Percentiles rank a stretch among this genome's conserved stretches.
These are phyloP conservation scores for Fagopyrum homotropicum DNA, from an alignment of 148 eudicot genomes.

Conservation along the genomic window DNA sequence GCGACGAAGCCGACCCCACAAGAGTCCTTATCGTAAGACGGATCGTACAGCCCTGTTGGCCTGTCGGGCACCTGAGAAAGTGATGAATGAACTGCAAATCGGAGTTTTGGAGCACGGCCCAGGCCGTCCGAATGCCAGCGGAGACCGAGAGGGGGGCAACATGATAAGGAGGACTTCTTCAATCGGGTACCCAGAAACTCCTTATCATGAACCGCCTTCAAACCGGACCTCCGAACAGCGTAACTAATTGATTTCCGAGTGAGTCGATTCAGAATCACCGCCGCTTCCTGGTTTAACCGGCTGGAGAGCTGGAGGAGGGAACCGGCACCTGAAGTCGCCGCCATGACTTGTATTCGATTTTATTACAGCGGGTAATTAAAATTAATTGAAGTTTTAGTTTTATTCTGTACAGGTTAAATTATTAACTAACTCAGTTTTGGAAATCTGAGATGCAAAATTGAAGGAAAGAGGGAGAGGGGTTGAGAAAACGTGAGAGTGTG, in stretches of 20 bases:
- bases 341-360: not conserved
- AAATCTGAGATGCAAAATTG: too few relatives aligned
- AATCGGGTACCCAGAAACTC: slow-evolving; percentile 27
- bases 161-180: not conserved
- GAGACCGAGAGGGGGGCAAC: not conserved
- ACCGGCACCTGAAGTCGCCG: not conserved
- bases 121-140: slow-evolving; percentile 49
- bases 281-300: not conserved
- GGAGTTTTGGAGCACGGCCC: slow-evolving; percentile 43
- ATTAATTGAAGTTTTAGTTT: too few relatives aligned
- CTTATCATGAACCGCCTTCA: not conserved
- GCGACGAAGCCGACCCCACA: slow-evolving; percentile 98
- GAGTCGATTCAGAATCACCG: not conserved
- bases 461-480: not conserved
- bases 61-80: slow-evolving; percentile 83
- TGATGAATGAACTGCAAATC: slow-evolving; percentile 38
- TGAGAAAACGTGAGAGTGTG: not conserved
- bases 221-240: not conserved
- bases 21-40: slow-evolving; percentile 73
- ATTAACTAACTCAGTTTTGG: too few relatives aligned
- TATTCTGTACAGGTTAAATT: too few relatives aligned
- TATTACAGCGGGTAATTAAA: too few relatives aligned
- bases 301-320: not conserved
- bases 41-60: slow-evolving; percentile 84
- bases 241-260: not conserved